Conservation (phyloP, 805 yeast genomes). For the Ogataea wickerhamii region DNA sequence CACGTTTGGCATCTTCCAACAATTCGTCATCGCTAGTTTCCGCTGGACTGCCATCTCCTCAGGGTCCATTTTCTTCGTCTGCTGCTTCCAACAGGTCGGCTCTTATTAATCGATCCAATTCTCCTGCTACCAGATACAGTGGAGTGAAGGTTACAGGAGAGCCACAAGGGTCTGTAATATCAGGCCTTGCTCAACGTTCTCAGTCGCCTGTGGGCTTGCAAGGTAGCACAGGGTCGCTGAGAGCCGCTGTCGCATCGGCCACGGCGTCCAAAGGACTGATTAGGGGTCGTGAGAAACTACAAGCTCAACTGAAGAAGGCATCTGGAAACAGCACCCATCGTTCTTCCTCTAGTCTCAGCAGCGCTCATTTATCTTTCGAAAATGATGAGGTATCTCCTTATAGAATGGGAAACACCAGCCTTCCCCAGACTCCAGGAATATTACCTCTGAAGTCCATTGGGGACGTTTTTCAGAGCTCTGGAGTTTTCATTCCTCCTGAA, state of each 20-base stretch:
- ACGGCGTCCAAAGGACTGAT: slow-evolving; percentile 16
- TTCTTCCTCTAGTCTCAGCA: slow-evolving; percentile 11
- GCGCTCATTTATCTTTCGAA: slow-evolving; percentile 15
- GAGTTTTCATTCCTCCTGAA: not conserved
- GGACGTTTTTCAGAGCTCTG: slow-evolving; percentile 18
- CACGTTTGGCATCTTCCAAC: slow-evolving; percentile 10
- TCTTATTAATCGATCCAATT: slow-evolving; percentile 9
- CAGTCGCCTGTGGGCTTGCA: not conserved
- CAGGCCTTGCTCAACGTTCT: slow-evolving; percentile 2
- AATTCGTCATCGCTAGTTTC: slow-evolving; percentile 2
- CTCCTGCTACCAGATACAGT: slow-evolving; percentile 7
- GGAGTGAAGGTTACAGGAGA: slow-evolving; percentile 12
- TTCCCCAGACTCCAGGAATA: slow-evolving; percentile 26
- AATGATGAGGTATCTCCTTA: slow-evolving; percentile 2
- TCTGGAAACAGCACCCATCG: slow-evolving; percentile 12
- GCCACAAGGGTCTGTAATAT: slow-evolving; percentile 1
- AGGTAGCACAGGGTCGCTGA: slow-evolving; percentile 1
- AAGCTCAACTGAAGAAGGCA: slow-evolving; percentile 22
- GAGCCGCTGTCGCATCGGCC: slow-evolving; percentile 4
- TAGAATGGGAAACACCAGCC: slow-evolving; percentile 3
- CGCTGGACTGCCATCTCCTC: slow-evolving; percentile 5
- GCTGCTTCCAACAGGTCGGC: slow-evolving; percentile 15
- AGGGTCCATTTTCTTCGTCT: slow-evolving; percentile 6
- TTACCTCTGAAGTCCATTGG: slow-evolving; percentile 22
- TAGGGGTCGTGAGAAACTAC: slow-evolving; percentile 20